Conservation (phyloP, 805 yeast genomes). For the Jamesozyma jinghongensis region DNA sequence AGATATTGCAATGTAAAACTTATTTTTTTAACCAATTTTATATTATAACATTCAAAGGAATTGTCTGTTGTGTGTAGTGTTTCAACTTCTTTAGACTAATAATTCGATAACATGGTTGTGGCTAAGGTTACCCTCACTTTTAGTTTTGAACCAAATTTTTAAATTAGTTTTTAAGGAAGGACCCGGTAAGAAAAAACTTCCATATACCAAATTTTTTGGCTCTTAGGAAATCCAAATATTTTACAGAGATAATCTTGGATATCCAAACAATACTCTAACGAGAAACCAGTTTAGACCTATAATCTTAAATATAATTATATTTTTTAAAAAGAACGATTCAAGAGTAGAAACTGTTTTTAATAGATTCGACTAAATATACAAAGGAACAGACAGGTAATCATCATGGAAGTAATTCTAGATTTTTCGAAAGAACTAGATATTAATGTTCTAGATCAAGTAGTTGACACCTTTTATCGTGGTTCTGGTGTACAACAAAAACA, state of each 20-base stretch:
- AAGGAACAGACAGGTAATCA: background rate
- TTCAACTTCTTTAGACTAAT: too few species aligned
- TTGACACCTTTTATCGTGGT: slow-evolving; percentile 74
- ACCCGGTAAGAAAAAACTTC: background rate
- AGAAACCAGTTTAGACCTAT: background rate
- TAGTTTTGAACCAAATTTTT: background rate
- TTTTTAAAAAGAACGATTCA: background rate
- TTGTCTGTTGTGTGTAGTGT: too few species aligned
- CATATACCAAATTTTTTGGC: background rate
- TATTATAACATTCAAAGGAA: too few species aligned
- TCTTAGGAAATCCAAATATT: background rate
- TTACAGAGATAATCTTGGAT: background rate
- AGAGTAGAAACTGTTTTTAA: background rate
- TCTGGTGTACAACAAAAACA: slow-evolving; percentile 56
- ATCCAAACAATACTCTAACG: background rate
- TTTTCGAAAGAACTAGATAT: slow-evolving; percentile 80
- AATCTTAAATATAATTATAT: background rate
- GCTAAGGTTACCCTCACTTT: background rate
- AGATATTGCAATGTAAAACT: too few species aligned
- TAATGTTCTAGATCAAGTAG: slow-evolving; percentile 69
- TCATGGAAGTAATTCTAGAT: slow-evolving; percentile 83
- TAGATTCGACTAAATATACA: background rate
- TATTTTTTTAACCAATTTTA: too few species aligned
- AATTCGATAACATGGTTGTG: too few species aligned
- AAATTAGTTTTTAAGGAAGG: background rate